phyloP scores from a whole-genome alignment of 1,139 yeast genomes.

The Kazachstania sp. region DNA sequence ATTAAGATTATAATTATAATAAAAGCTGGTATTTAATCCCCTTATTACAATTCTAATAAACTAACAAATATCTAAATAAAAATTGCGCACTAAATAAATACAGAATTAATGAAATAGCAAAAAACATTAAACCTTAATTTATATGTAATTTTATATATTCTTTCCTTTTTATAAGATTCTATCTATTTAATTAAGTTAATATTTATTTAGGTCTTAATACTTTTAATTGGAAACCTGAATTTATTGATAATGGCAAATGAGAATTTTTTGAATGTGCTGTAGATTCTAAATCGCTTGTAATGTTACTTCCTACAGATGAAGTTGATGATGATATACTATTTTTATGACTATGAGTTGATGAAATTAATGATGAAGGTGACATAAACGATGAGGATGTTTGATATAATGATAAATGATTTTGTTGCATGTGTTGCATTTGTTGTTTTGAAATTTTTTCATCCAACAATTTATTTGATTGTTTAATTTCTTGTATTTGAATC shows the following conservation, averaged over 20 bases:
- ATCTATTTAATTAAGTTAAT: too few relatives aligned
- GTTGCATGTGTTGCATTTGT: not conserved
- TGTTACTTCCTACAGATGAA: not conserved
- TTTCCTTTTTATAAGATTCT: too few relatives aligned
- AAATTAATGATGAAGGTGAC: not conserved
- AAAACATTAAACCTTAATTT: too few relatives aligned
- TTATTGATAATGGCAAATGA: not conserved
- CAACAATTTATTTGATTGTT: not conserved
- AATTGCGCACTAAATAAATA: too few relatives aligned
- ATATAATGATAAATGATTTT: not conserved
- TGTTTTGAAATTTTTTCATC: not conserved
- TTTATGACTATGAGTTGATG: slow-evolving; percentile 1
- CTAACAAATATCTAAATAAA: too few relatives aligned
- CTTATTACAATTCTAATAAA: too few relatives aligned
- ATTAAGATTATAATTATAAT: too few relatives aligned
- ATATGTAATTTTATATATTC: too few relatives aligned
- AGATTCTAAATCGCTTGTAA: not conserved
- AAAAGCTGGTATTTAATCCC: too few relatives aligned
- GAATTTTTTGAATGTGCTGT: not conserved
- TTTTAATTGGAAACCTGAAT: slow-evolving; percentile 5
- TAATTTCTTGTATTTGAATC: not conserved
- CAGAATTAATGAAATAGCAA: too few relatives aligned
- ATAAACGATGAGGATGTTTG: not conserved
- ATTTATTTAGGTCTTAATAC: slow-evolving; percentile 2
- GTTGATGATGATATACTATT: slow-evolving; percentile 1